phyloP scores from a whole-genome alignment of 495 filamentous ascomycete genomes.

The Lentithecium fluviatile region DNA sequence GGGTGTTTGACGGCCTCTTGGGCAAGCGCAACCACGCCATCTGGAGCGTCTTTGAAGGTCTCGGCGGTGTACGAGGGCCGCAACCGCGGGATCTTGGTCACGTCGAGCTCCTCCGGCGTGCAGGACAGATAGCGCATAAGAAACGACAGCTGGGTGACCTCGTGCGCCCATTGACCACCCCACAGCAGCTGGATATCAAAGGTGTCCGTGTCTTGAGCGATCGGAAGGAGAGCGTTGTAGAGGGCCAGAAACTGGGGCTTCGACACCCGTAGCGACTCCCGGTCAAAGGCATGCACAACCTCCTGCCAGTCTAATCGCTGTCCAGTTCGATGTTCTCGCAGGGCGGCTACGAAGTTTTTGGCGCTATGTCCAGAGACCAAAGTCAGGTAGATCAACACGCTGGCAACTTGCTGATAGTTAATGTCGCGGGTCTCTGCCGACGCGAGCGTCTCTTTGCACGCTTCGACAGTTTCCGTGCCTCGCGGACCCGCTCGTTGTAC shows the following conservation, averaged over 20 bases:
- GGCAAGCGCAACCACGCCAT: constrained; percentile 67
- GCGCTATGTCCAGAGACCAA: constrained; percentile 69
- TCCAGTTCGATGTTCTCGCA: constrained; percentile 55
- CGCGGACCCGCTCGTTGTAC: constrained; percentile 73
- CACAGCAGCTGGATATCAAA: constrained; percentile 82
- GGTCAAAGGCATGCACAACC: constrained; percentile 80
- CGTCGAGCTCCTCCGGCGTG: constrained; percentile 70
- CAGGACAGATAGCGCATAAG: constrained; percentile 75
- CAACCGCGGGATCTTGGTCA: constrained; percentile 75
- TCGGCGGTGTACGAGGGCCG: constrained; percentile 72
- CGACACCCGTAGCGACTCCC: constrained; percentile 69
- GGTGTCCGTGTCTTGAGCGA: constrained; percentile 59
- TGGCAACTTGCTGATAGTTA: constrained; percentile 77
- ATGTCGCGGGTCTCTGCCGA: constrained; percentile 66
- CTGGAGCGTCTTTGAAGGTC: constrained; percentile 71
- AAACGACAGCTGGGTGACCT: constrained; percentile 85
- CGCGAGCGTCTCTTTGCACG: constrained; percentile 62
- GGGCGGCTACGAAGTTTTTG: constrained; percentile 67
- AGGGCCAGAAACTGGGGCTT: constrained; percentile 76
- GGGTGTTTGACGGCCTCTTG: constrained; percentile 78
- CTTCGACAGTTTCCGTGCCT: constrained; percentile 54
- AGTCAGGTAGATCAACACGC: constrained; percentile 79
- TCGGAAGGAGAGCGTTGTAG: constrained; percentile 69
- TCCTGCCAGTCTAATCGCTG: constrained; percentile 74
- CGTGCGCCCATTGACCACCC: constrained; percentile 86